Evolutionary conservation across 768 basidiomycete genomes (phyloP), one percentile per base, ranked within the genome.

Genomic region (Boletus vinaceobasis): DNA sequence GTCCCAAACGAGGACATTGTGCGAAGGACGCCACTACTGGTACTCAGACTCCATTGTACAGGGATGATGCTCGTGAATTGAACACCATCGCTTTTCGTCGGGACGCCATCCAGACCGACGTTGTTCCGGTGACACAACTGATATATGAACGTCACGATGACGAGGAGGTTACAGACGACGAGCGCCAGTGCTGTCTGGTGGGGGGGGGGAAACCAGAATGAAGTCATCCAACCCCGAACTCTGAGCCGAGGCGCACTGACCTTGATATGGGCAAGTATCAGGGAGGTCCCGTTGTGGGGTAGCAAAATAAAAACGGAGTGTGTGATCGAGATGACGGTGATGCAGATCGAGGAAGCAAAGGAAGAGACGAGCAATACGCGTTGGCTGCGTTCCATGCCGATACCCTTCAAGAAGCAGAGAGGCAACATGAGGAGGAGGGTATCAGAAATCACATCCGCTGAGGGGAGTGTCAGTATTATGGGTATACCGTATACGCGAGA

Each of bases 111-210:
- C 10, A 45, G 21, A 14, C 54, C 37, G 27, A 43, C n/a, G 19
- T 54, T 43, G 23, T 19, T 37, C 31, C 23, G 50, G 14, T 31
- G 45, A 42, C 31, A 56, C n/a, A 53, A 21, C 2, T 50, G 48
- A 52, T 60, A 64, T 5, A 14, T 35, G 21, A 54, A 29, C 4
- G 56, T 52, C 32, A 51, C 46, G n/a, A 56, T 33, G 10, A 64
- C 52, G 10, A 57, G 55, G 26, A 55, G 40, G 29, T 61, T 56
- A 27, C 54, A 48, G 8, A 58, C 36, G 19, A 56, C 37, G 23
- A 63, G 48, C 23, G 59, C 60, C n/a, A 58, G 21, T 4, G 62
- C 59, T 35, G 37, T 40, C 63, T 64, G 23, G n/a, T n/a, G n/a
- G n/a, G n/a, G n/a, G n/a, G 26, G 37, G 26, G 48, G 4, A 43